Evolutionary conservation across 495 filamentous ascomycete genomes (phyloP), one percentile per base, ranked within the genome.

Genomic region (Hypoxylon perforatum): DNA sequence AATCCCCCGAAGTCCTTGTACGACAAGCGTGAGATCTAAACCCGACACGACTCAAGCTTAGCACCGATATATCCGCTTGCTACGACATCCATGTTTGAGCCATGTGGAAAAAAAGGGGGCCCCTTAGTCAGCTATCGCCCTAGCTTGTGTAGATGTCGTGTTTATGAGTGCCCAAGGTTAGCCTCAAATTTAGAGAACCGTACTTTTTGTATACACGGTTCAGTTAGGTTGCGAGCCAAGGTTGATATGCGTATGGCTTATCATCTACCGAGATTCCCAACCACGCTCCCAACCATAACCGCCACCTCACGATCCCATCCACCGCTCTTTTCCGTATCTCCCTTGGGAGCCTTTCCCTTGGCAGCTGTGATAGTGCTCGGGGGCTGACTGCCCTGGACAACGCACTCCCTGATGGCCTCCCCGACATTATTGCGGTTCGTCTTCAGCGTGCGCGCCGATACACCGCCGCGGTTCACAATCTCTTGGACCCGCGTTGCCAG

Each of bases 271-370:
- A 81, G 58, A 55, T 80, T 81, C 22, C 76, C 77, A 22, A 84
- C 73, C 0, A 96, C 86, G 44, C 89, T 88, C 55, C 91, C 89
- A 52, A 96, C 91, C 93, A 99, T 97, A 33, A 99, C 94, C 5
- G 94, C 94, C 23, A 94, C 90, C 78, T 97, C 95, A 56, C 94
- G 86, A 72, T 98, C 96, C 89, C 92, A 97, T 52, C 82, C 71
- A 3, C 60, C 84, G 38, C 84, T 81, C 54, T 77, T 79, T 42
- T 75, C 78, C 4, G 73, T 71, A 0, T 75, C 76, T 49, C 57
- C 63, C 30, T 65, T 76, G 7, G 67, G 45, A 0, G 64, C 65
- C 70, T 80, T 78, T 71, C 78, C 75, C 57, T 81, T 80, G 0
- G 70, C 73, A 17, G 81, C 63, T 21, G 69, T 57, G 1, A 79